Percentiles rank a stretch among this genome's conserved stretches.
Conservation (phyloP, 192 early-diverging fungal species). For the Coemansia sp. region DNA sequence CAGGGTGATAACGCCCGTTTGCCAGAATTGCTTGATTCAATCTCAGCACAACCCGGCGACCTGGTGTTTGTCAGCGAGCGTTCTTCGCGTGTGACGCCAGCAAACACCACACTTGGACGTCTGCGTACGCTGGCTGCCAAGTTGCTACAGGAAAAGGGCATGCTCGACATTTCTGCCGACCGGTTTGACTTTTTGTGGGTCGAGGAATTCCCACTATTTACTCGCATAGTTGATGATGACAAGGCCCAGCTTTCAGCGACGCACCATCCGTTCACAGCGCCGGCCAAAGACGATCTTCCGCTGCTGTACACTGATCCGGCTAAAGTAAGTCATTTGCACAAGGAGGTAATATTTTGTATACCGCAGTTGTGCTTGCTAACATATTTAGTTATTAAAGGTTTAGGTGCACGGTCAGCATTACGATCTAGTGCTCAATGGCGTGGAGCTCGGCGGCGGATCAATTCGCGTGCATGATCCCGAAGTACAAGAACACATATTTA, state of each 20-base stretch:
- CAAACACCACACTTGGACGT: conserved; percentile 63
- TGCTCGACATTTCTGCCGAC: conserved; percentile 49
- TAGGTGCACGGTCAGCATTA: conserved; percentile 78
- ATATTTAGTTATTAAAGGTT: too few species aligned
- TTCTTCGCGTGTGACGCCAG: conserved; percentile 35
- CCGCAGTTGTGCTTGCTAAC: too few species aligned
- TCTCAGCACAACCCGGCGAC: conserved; percentile 34
- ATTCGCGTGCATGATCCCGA: conserved; percentile 81
- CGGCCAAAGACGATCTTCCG: conserved; percentile 64
- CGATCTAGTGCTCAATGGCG: conserved; percentile 87
- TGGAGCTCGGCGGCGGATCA: conserved; percentile 89
- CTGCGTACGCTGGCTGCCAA: conserved; percentile 57
- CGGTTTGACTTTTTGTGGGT: conserved; percentile 81
- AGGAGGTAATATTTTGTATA: background rate
- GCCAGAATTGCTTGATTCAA: background rate
- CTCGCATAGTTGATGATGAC: conserved; percentile 60
- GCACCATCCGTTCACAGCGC: conserved; percentile 94
- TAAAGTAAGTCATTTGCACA: conserved; percentile 40
- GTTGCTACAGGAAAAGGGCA: conserved; percentile 54
- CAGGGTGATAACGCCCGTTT: background rate
- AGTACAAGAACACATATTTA: conserved; percentile 74
- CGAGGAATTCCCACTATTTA: conserved; percentile 87
- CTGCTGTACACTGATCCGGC: conserved; percentile 63
- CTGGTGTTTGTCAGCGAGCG: conserved; percentile 50
- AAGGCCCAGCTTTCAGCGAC: conserved; percentile 60